These are phyloP conservation scores for Arabidopsis suecica DNA, from an alignment of 345 rosid species.

Conservation along the genomic window DNA sequence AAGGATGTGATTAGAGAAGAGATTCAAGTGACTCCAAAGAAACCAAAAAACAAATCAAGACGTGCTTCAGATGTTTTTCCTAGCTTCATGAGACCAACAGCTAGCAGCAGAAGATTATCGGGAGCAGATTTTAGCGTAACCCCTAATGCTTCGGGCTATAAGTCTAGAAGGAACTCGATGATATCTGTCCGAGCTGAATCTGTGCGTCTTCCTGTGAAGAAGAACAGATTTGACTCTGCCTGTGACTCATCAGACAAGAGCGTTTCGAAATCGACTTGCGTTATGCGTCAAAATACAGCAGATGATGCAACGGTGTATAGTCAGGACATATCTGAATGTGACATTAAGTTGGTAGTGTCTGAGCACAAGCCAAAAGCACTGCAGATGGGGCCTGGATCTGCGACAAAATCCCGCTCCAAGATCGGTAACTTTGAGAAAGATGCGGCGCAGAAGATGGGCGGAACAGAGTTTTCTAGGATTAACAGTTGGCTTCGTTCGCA, in stretches of 20 bases:
- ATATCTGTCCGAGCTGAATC: conserved; percentile 61
- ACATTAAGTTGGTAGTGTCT: conserved; percentile 48
- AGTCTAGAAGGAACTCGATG: conserved; percentile 51
- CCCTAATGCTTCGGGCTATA: conserved; percentile 31
- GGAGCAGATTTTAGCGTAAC: conserved; percentile 46
- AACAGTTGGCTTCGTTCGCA: conserved; percentile 57
- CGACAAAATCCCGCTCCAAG: conserved; percentile 28
- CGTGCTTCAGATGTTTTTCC: conserved; percentile 54
- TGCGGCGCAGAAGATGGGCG: conserved; percentile 24
- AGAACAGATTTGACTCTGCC: conserved; percentile 41
- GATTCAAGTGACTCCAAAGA: conserved; percentile 35
- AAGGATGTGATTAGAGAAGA: conserved; percentile 46
- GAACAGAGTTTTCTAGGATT: conserved; percentile 48
- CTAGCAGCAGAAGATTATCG: conserved; percentile 63
- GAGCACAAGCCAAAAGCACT: conserved; percentile 41
- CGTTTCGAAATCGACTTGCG: conserved; percentile 60
- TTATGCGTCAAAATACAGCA: conserved; percentile 44
- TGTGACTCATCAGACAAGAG: conserved; percentile 54
- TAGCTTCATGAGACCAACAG: conserved; percentile 79
- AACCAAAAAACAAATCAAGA: conserved; percentile 40
- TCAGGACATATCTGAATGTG: conserved; percentile 64
- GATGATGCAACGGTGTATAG: conserved; percentile 65
- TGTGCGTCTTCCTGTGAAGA: conserved; percentile 56
- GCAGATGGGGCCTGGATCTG: conserved; percentile 8
- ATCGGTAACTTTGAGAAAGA: conserved; percentile 32